Evolutionary conservation across 2,329 filamentous ascomycete genomes (phyloP).

Genomic region (Didymellaceae sp.): DNA sequence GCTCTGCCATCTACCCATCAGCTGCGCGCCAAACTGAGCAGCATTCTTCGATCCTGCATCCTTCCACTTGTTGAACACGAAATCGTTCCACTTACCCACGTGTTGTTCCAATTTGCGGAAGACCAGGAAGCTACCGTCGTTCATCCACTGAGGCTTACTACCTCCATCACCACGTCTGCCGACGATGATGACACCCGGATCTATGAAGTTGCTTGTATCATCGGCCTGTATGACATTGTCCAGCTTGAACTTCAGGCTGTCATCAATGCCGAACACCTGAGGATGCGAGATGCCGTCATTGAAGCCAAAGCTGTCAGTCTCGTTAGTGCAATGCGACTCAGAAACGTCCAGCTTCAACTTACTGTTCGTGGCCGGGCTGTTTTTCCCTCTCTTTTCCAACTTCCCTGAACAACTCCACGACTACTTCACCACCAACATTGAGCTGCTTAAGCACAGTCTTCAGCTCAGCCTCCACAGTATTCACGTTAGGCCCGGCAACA

Average conservation of each 20-base stretch:
- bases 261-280: slow-evolving; percentile 11
- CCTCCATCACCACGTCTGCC: slow-evolving; percentile 5
- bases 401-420: slow-evolving; percentile 9
- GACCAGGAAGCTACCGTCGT: slow-evolving; percentile 15
- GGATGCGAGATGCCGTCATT: slow-evolving; percentile 19
- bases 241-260: slow-evolving; percentile 6
- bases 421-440: slow-evolving; percentile 5
- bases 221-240: slow-evolving; percentile 8
- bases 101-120: slow-evolving; percentile 18
- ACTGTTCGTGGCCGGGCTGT: slow-evolving; percentile 14
- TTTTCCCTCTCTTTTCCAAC: slow-evolving; percentile 7
- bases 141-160: slow-evolving; percentile 15
- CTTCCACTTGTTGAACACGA: slow-evolving; percentile 6
- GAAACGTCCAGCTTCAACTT: background rate
- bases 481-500: slow-evolving; percentile 7
- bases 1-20: slow-evolving; percentile 17
- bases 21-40: slow-evolving; percentile 12
- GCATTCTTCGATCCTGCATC: slow-evolving; percentile 6
- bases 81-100: slow-evolving; percentile 16
- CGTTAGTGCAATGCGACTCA: background rate
- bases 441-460: slow-evolving; percentile 7
- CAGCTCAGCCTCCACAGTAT: slow-evolving; percentile 7
- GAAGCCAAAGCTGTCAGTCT: slow-evolving; percentile 9
- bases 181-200: slow-evolving; percentile 13
- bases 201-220: slow-evolving; percentile 9